phyloP scores from a whole-genome alignment of 2,329 filamentous ascomycete species.

The Ophiocordyceps sinensis region DNA sequence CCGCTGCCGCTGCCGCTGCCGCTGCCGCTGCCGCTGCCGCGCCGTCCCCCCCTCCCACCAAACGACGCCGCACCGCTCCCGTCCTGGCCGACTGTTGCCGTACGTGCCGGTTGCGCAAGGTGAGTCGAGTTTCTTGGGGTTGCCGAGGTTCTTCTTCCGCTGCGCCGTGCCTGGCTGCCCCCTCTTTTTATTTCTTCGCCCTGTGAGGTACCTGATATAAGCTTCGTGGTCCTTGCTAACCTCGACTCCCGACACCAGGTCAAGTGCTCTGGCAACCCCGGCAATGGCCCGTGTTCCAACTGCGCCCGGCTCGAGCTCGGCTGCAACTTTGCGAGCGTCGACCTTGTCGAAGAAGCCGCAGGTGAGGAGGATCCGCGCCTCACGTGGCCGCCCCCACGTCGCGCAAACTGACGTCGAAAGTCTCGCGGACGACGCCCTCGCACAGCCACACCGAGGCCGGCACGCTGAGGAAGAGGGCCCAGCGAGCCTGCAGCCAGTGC shows the following conservation, averaged over 20 bases:
- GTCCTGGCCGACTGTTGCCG: conserved; percentile 18
- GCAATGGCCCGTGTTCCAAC: conserved; percentile 20
- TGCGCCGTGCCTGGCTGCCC: not conserved
- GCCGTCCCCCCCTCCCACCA: conserved; percentile 10
- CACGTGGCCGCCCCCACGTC: not conserved
- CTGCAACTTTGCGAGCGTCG: conserved; percentile 18
- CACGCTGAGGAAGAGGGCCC: conserved; percentile 24
- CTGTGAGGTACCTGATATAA: too few species aligned
- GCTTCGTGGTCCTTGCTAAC: too few species aligned
- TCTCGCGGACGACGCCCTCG: conserved; percentile 23
- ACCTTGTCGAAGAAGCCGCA: conserved; percentile 7
- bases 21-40: too few species aligned
- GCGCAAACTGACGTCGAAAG: conserved; percentile 4
- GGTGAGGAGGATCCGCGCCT: conserved; percentile 7
- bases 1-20: too few species aligned
- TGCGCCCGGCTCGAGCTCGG: conserved; percentile 21
- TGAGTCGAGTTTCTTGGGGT: conserved; percentile 5
- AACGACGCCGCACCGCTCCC: conserved; percentile 17
- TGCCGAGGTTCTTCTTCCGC: not conserved
- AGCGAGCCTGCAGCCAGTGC: conserved; percentile 26
- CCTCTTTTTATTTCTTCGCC: not conserved
- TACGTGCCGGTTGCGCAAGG: conserved; percentile 24
- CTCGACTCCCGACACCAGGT: conserved; percentile 13
- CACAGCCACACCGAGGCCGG: conserved; percentile 27
- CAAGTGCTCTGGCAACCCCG: conserved; percentile 25